Evolutionary conservation across 1,284 basidiomycete species (phyloP), one percentile per base, ranked within the genome.

Genomic region (Leccinum ponderosum): DNA sequence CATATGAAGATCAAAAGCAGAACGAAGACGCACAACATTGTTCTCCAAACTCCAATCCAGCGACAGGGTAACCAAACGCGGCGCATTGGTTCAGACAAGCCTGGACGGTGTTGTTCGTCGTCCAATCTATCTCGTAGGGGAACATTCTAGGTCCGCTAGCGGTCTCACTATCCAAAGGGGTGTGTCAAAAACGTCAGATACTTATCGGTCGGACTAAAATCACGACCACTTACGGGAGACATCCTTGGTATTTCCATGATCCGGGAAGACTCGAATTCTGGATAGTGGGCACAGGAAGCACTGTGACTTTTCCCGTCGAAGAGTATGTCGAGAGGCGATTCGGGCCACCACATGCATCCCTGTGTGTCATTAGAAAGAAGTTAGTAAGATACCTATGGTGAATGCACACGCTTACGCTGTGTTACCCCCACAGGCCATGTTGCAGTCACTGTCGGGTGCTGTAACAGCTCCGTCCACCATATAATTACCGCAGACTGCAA

Each of bases 311-410:
- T 3, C 76, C 77, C 0, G 73, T 81, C 0, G 81, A 77, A 0
- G 84, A 80, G 66, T 92, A 93, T 11, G 91, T 83, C 1, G 87
- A 90, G 51, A 92, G 70, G n/a, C 84, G 81, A 67, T 86, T 86
- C 2, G 85, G 81, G 9, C 84, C 89, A 66, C 90, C 90, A 64
- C 90, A 91, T 48, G 83, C 83, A 72, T 90, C 80, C 25, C 86
- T 90, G 11, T 7, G 0, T 4, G 17, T 25, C 11, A 39, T 60
- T 5, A 17, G 14, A 53, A 53, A 22, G 12, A 15, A 11, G n/a
- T 55, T 17, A 39, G 33, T 6, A 37, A 20, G 56, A n/a, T 17
- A 20, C 27, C 4, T 14, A 35, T 55, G 59, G 17, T 4, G 42
- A 54, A 31, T 61, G 56, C 37, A 12, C 9, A 60, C 11, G 75